Percentiles rank a stretch among this genome's conserved stretches.
These are phyloP conservation scores for Ambrosiella beaveri DNA, from an alignment of 2,329 filamentous ascomycete genomes.

Conservation along the genomic window DNA sequence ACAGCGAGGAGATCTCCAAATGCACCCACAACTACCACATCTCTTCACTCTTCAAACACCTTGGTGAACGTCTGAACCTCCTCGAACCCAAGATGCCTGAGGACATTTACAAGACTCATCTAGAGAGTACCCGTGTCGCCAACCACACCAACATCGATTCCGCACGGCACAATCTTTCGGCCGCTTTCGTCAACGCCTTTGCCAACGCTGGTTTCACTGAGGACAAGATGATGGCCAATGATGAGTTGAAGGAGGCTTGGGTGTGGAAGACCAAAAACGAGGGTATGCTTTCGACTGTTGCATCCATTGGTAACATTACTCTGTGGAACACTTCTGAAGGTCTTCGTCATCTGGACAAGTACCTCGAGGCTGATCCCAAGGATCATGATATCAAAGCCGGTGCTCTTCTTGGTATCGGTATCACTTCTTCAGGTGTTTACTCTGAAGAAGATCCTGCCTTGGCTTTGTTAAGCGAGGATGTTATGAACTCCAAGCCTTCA, in stretches of 20 bases:
- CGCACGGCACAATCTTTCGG: conserved; percentile 84
- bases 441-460: conserved; percentile 80
- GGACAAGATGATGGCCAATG: conserved; percentile 94
- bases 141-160: conserved; percentile 92
- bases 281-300: conserved; percentile 91
- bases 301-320: conserved; percentile 78
- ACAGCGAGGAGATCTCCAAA: conserved; percentile 60
- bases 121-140: conserved; percentile 85
- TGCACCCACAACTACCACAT: conserved; percentile 77
- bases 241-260: conserved; percentile 80
- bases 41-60: conserved; percentile 78
- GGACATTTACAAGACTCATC: conserved; percentile 98
- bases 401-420: conserved; percentile 81
- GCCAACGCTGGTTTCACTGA: conserved; percentile 90
- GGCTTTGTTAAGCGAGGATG: conserved; percentile 62
- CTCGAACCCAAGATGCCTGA: conserved; percentile 92
- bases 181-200: conserved; percentile 91
- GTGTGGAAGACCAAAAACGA: conserved; percentile 99
- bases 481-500: conserved; percentile 59
- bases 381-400: conserved; percentile 64
- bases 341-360: conserved; percentile 85
- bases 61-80: conserved; percentile 93
- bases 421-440: conserved; percentile 84
- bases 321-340: conserved; percentile 89
- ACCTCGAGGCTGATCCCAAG: conserved; percentile 61